Conservation (phyloP, 805 yeast species). For the Cyberlindnera samutprakarnensis region DNA sequence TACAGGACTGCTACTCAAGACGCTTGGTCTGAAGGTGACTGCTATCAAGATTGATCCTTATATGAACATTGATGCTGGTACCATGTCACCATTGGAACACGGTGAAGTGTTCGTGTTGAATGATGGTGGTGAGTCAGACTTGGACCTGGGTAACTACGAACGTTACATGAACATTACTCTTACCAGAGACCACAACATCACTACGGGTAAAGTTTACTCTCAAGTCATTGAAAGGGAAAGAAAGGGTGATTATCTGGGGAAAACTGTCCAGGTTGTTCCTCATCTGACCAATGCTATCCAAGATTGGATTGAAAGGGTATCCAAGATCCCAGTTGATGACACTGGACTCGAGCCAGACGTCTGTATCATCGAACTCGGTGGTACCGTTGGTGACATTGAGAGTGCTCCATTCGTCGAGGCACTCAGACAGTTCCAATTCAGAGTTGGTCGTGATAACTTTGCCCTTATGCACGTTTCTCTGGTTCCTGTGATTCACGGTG, state of each 20-base stretch:
- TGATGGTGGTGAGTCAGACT: conserved; percentile 99
- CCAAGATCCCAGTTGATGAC: conserved; percentile 85
- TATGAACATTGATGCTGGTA: conserved; percentile 99
- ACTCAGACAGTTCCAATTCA: conserved; percentile 95
- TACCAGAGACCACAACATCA: conserved; percentile 91
- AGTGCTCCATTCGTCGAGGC: conserved; percentile 99
- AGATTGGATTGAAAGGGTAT: conserved; percentile 95
- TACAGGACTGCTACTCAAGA: conserved; percentile 90
- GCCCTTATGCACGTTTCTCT: conserved; percentile 94
- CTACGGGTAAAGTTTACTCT: conserved; percentile 96
- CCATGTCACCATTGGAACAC: conserved; percentile 98
- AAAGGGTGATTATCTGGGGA: conserved; percentile 95
- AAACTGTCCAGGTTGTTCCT: conserved; percentile 99
- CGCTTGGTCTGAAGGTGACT: conserved; percentile 90
- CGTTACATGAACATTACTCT: conserved; percentile 90
- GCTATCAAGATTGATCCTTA: conserved; percentile 98
- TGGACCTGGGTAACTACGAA: conserved; percentile 97
- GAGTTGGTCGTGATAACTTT: conserved; percentile 90
- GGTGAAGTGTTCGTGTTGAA: conserved; percentile 97
- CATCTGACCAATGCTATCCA: conserved; percentile 96
- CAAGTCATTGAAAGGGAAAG: conserved; percentile 92
- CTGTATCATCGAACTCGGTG: conserved; percentile 96
- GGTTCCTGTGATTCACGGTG: conserved; percentile 97
- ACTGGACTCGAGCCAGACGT: conserved; percentile 88
- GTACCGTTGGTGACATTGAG: conserved; percentile 99